These are phyloP conservation scores for Boletales sp. DNA, from an alignment of 768 basidiomycete genomes.

Conservation along the genomic window DNA sequence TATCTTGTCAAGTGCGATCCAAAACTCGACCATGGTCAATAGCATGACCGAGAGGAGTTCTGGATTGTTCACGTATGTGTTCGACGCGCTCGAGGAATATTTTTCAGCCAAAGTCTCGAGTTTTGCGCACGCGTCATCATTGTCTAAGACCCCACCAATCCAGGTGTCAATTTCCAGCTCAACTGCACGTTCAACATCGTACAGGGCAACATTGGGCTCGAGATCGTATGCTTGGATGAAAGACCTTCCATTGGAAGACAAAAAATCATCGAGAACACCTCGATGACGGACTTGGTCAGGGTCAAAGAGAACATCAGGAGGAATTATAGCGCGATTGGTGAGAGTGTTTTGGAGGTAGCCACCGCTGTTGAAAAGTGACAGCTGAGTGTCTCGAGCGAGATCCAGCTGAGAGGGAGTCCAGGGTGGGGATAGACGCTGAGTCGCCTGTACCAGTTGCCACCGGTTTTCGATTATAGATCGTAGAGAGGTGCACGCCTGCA, in stretches of 20 bases:
- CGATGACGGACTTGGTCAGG: constrained; percentile 6
- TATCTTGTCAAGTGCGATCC: constrained; percentile 44
- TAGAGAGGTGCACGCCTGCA: constrained; percentile 29
- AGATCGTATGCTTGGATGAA: constrained; percentile 8
- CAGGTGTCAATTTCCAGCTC: constrained; percentile 30
- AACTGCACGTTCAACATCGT: constrained; percentile 37
- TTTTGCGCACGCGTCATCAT: constrained; percentile 19
- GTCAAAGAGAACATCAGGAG: constrained; percentile 2
- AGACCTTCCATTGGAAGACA: constrained; percentile 10
- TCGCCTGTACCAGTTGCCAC: constrained; percentile 31
- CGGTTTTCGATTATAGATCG: constrained; percentile 24
- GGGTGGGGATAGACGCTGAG: constrained; percentile 19
- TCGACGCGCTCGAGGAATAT: constrained; percentile 26
- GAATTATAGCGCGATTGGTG: not conserved
- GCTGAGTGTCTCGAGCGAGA: constrained; percentile 26
- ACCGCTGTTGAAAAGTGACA: constrained; percentile 31
- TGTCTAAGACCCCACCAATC: constrained; percentile 21
- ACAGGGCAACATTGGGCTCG: constrained; percentile 22
- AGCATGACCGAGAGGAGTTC: constrained; percentile 40
- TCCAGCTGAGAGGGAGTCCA: constrained; percentile 32
- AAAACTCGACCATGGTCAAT: constrained; percentile 43
- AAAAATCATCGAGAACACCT: constrained; percentile 16
- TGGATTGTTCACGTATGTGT: constrained; percentile 31
- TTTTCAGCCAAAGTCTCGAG: constrained; percentile 25
- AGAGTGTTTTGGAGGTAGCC: constrained; percentile 26